These are phyloP conservation scores for Colletotrichum tamarilloi DNA, from an alignment of 2,329 filamentous ascomycete species.

Conservation along the genomic window DNA sequence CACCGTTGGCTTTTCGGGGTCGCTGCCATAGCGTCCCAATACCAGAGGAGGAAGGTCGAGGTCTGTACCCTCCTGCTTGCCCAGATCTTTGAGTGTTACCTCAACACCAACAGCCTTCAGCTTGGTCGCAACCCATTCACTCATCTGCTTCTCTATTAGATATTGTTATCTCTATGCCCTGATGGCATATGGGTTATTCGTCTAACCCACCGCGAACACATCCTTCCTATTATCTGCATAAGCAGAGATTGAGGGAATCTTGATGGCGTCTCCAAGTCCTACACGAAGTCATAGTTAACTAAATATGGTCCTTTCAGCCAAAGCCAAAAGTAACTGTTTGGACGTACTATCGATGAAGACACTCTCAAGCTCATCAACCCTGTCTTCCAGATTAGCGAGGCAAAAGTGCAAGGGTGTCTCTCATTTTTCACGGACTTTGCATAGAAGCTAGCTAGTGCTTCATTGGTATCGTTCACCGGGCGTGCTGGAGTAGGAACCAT, in stretches of 20 bases:
- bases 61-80: slow-evolving; percentile 90
- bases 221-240: slow-evolving; percentile 89
- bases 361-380: slow-evolving; percentile 23
- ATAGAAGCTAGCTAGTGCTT: neutral
- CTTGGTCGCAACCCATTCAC: slow-evolving; percentile 86
- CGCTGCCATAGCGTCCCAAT: slow-evolving; percentile 89
- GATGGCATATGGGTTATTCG: neutral
- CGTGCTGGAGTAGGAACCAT: neutral
- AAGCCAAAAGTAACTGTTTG: neutral
- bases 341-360: slow-evolving; percentile 22
- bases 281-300: neutral
- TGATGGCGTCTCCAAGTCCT: slow-evolving; percentile 84
- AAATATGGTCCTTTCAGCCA: neutral
- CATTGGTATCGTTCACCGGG: neutral
- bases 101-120: slow-evolving; percentile 86
- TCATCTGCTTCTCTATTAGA: slow-evolving; percentile 71
- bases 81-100: slow-evolving; percentile 87
- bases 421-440: neutral
- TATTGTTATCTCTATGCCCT: neutral
- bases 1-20: slow-evolving; percentile 92
- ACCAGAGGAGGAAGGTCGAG: slow-evolving; percentile 94
- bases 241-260: slow-evolving; percentile 94
- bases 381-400: neutral
- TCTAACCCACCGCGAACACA: slow-evolving; percentile 73
- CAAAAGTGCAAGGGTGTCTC: neutral